Evolutionary conservation across 257 asterid species (phyloP).

Genomic region (Solanum ahanhuiri): DNA sequence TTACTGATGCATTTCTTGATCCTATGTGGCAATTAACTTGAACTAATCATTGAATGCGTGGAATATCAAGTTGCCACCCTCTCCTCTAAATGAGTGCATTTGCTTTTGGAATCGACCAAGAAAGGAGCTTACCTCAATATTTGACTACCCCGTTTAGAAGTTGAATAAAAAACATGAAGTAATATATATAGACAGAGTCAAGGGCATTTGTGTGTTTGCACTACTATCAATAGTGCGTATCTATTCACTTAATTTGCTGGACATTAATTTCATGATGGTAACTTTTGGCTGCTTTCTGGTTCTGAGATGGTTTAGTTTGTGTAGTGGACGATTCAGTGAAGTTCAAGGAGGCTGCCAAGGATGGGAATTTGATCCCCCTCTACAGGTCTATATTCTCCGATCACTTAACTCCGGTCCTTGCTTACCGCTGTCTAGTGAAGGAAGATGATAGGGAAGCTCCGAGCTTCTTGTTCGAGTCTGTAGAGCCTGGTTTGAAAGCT

Average conservation of each 20-base stretch:
- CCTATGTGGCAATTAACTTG: background rate
- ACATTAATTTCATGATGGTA: background rate
- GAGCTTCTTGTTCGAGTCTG: slow-evolving; percentile 88
- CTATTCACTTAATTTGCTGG: background rate
- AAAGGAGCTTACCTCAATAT: background rate
- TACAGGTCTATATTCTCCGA: slow-evolving; percentile 74
- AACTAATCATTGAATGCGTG: background rate
- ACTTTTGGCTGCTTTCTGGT: background rate
- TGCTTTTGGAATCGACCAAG: background rate
- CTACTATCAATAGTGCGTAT: background rate
- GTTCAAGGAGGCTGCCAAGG: slow-evolving; percentile 86
- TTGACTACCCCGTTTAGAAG: background rate
- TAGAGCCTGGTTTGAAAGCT: slow-evolving; percentile 68
- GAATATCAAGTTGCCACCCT: background rate
- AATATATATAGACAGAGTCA: background rate
- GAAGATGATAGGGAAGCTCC: slow-evolving; percentile 98
- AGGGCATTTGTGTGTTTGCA: background rate
- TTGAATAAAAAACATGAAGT: background rate
- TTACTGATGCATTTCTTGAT: background rate
- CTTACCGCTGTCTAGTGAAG: slow-evolving; percentile 85
- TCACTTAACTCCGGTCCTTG: slow-evolving; percentile 91
- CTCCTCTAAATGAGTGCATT: background rate
- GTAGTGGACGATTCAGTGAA: slow-evolving; percentile 54
- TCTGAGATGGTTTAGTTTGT: slow-evolving; percentile 2
- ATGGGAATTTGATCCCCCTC: slow-evolving; percentile 82